Evolutionary conservation across 164 flowering plant genomes (phyloP).

Genomic region (Aristolochia contorta): DNA sequence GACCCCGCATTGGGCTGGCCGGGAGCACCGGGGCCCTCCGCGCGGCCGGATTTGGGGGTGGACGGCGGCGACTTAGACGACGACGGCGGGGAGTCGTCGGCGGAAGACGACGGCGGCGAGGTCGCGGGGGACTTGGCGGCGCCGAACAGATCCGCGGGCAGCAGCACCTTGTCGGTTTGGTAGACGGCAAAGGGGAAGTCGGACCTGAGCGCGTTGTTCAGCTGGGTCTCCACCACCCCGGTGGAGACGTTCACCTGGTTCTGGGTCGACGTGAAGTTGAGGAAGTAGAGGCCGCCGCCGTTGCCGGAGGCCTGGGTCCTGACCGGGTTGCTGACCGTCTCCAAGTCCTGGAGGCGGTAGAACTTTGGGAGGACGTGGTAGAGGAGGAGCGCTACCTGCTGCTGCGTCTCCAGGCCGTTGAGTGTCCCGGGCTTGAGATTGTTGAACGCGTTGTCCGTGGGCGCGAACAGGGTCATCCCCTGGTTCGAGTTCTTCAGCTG

Average conservation of each 20-base stretch:
- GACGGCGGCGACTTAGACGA: background rate
- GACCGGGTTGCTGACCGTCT: constrained; percentile 67
- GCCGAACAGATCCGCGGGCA: constrained; percentile 47
- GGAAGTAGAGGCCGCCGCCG: constrained; percentile 29
- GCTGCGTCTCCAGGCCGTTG: constrained; percentile 34
- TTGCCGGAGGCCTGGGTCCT: constrained; percentile 50
- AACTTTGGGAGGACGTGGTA: constrained; percentile 64
- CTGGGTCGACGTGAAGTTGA: constrained; percentile 37
- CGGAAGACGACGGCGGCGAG: constrained; percentile 6
- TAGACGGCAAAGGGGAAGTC: constrained; percentile 64
- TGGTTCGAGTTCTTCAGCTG: constrained; percentile 62
- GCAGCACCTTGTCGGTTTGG: constrained; percentile 57
- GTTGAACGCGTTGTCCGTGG: constrained; percentile 84
- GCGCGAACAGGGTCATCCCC: constrained; percentile 82
- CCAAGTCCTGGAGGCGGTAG: constrained; percentile 26
- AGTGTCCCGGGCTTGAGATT: constrained; percentile 55
- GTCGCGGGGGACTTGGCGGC: constrained; percentile 24
- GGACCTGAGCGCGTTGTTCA: constrained; percentile 40
- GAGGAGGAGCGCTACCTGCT: constrained; percentile 48
- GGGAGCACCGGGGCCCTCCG: background rate
- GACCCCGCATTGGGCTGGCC: constrained; percentile 12
- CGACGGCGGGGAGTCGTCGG: constrained; percentile 6
- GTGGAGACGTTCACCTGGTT: constrained; percentile 62
- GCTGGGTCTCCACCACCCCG: constrained; percentile 35
- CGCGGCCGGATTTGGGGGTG: background rate